Evolutionary conservation across 768 basidiomycete genomes (phyloP).

Genomic region (Calocybe indica): DNA sequence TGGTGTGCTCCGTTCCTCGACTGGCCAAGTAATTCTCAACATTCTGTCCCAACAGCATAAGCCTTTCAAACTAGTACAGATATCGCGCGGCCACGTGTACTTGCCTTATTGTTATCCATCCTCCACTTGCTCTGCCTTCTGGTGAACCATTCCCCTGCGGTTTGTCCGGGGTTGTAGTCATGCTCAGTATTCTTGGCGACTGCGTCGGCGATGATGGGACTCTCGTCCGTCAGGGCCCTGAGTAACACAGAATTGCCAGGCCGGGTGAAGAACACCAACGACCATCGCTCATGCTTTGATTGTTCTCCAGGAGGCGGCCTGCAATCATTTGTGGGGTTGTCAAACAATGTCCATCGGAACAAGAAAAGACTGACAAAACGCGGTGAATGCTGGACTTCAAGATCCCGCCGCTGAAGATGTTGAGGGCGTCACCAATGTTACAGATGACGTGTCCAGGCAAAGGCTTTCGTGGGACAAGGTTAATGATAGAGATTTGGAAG

Average conservation of each 20-base stretch:
- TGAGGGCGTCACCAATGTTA: slow-evolving; percentile 40
- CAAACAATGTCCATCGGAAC: slow-evolving; percentile 1
- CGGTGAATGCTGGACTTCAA: slow-evolving; percentile 37
- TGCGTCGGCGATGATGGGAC: slow-evolving; percentile 38
- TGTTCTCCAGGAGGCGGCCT: slow-evolving; percentile 49
- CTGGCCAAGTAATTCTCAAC: slow-evolving; percentile 9
- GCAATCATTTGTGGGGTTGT: background rate
- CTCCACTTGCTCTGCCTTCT: slow-evolving; percentile 16
- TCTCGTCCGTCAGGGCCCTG: slow-evolving; percentile 38
- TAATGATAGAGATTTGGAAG: background rate
- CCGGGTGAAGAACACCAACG: slow-evolving; percentile 56
- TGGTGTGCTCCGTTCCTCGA: slow-evolving; percentile 12
- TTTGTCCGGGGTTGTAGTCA: slow-evolving; percentile 15
- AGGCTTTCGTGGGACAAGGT: slow-evolving; percentile 20
- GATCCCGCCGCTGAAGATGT: slow-evolving; percentile 40
- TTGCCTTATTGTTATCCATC: slow-evolving; percentile 13
- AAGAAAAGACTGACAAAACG: slow-evolving; percentile 24
- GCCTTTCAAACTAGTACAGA: background rate
- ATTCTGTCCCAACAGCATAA: slow-evolving; percentile 1
- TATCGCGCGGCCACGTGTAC: background rate
- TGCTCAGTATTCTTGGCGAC: slow-evolving; percentile 18
- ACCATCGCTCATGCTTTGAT: slow-evolving; percentile 43
- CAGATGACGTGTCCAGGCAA: slow-evolving; percentile 38
- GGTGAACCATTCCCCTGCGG: slow-evolving; percentile 22
- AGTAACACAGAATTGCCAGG: slow-evolving; percentile 43